Evolutionary conservation across 768 basidiomycete genomes (phyloP).

Genomic region (Suillus subaureus): DNA sequence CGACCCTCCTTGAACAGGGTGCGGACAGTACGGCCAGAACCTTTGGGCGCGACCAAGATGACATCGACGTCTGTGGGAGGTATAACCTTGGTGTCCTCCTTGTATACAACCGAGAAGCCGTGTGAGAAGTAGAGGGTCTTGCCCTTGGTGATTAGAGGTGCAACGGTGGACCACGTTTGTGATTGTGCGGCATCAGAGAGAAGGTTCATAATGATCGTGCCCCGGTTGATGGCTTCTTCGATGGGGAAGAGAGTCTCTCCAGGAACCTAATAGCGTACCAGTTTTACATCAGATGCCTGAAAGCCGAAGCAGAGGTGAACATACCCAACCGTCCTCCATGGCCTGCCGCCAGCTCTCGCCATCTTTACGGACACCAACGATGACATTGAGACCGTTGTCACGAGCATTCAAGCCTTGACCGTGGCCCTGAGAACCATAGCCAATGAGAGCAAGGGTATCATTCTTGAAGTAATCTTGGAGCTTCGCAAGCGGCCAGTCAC

Average conservation of each 20-base stretch:
- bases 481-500: constrained; percentile 97
- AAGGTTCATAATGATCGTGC: constrained; percentile 99
- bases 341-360: constrained; percentile 98
- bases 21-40: constrained; percentile 97
- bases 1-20: constrained; percentile 99
- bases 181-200: constrained; percentile 99
- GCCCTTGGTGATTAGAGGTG: constrained; percentile 97
- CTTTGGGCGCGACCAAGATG: constrained; percentile 99
- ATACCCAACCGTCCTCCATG: constrained; percentile 91
- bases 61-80: constrained; percentile 95
- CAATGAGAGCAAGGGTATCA: constrained; percentile 98
- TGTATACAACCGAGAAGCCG: constrained; percentile 98
- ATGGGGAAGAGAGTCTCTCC: constrained; percentile 98
- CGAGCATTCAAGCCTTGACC: constrained; percentile 99
- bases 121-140: constrained; percentile 99
- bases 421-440: constrained; percentile 98
- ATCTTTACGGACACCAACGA: constrained; percentile 95
- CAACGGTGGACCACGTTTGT: constrained; percentile 86
- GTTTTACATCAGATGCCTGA: background rate
- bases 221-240: constrained; percentile 93
- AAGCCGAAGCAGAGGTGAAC: constrained; percentile 23
- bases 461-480: constrained; percentile 99
- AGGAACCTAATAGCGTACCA: constrained; percentile 60
- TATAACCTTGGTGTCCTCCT: constrained; percentile 93
- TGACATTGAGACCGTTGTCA: constrained; percentile 98